Percentiles rank a stretch among this genome's conserved stretches.
These are phyloP conservation scores for Sicyos edulis DNA, from an alignment of 306 rosid species.

Conservation along the genomic window DNA sequence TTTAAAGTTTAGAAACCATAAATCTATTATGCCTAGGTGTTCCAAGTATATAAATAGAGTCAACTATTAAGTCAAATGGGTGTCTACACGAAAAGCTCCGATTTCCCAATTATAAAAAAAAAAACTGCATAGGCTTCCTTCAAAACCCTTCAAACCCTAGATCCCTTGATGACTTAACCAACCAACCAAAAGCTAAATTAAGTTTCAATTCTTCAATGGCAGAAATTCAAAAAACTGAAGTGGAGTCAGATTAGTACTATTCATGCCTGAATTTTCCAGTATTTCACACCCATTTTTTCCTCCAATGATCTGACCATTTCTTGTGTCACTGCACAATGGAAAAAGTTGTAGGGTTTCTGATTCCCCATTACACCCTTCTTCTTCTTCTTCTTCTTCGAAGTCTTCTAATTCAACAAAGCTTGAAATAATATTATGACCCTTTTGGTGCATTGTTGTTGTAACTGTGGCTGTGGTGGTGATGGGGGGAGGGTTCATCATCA, in stretches of 20 bases:
- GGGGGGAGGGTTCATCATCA: conserved; percentile 28
- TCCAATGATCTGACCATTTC: conserved; percentile 23
- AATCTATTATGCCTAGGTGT: no score
- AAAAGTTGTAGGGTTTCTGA: conserved; percentile 72
- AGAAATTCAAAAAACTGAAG: conserved; percentile 71
- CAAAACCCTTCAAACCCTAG: background rate
- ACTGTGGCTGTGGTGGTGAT: no score
- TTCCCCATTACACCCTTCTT: background rate
- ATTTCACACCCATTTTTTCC: conserved; percentile 37
- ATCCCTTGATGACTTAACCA: background rate
- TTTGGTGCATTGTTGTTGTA: conserved; percentile 11
- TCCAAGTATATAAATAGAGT: no score
- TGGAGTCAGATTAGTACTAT: conserved; percentile 32
- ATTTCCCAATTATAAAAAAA: no score
- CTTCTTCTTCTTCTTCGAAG: background rate
- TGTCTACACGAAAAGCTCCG: no score
- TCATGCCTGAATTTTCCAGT: conserved; percentile 35
- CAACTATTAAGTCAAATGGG: no score
- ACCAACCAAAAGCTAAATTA: no score
- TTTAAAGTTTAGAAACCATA: no score
- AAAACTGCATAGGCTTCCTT: background rate
- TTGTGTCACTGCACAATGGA: conserved; percentile 47
- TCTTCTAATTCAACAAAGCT: conserved; percentile 28
- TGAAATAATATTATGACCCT: conserved; percentile 17
- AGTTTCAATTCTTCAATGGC: conserved; percentile 47